Percentiles rank a stretch among this genome's conserved stretches.
phyloP scores from a whole-genome alignment of 2,329 filamentous ascomycete species.

The Hypoxylon rubiginosum region DNA sequence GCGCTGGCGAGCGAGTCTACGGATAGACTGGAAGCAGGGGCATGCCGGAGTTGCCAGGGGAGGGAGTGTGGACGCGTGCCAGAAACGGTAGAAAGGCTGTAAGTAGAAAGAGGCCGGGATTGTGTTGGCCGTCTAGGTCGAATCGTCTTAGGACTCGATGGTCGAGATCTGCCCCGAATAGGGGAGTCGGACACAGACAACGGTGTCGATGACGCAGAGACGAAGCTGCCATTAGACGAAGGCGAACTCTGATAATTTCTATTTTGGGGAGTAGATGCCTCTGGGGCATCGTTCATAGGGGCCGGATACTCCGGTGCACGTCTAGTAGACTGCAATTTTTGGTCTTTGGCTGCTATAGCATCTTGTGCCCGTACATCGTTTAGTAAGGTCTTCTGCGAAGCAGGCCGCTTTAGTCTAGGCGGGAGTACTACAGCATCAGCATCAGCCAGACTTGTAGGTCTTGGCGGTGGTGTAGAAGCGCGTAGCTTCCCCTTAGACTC shows the following conservation, averaged over 20 bases:
- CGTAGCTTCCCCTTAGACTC: conserved; percentile 41
- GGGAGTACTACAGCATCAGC: conserved; percentile 48
- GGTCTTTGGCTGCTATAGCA: conserved; percentile 11
- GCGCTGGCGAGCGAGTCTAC: conserved; percentile 78
- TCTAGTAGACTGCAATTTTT: conserved; percentile 32
- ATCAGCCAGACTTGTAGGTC: conserved; percentile 34
- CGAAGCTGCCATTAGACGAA: conserved; percentile 63
- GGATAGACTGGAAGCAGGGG: conserved; percentile 58
- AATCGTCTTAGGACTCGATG: conserved; percentile 36
- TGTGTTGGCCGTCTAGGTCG: conserved; percentile 29
- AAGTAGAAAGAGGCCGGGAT: conserved; percentile 31
- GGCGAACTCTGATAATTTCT: conserved; percentile 44
- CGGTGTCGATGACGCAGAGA: conserved; percentile 55
- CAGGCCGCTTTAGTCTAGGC: conserved; percentile 46
- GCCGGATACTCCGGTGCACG: conserved; percentile 34
- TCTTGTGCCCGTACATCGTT: conserved; percentile 23
- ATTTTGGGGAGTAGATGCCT: conserved; percentile 8
- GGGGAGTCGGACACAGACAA: conserved; percentile 51
- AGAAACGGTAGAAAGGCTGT: conserved; percentile 17
- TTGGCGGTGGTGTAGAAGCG: conserved; percentile 45
- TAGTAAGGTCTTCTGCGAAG: conserved; percentile 45
- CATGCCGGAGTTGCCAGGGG: conserved; percentile 32
- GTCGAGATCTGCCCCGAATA: conserved; percentile 40
- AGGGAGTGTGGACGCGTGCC: conserved; percentile 25
- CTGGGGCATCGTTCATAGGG: conserved; percentile 16